Conservation (phyloP, 2,329 filamentous ascomycete genomes). For the Diaporthe caulivora region DNA sequence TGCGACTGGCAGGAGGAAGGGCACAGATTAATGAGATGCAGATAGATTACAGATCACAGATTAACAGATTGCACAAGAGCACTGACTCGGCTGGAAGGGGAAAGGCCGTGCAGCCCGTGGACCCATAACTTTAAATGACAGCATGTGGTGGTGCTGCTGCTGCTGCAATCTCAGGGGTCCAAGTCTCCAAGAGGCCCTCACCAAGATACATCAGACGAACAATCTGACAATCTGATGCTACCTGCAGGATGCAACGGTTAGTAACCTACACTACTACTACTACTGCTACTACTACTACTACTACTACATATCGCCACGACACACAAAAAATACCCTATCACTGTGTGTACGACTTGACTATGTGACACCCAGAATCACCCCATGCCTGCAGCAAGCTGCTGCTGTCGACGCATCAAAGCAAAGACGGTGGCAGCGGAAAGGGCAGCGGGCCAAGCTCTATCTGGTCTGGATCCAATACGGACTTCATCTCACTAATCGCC, state of each 20-base stretch:
- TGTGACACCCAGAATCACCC: neutral
- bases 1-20: constrained; percentile 5
- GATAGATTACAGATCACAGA: constrained; percentile 23
- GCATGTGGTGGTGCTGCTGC: neutral
- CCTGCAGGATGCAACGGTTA: neutral
- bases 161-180: constrained; percentile 29
- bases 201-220: constrained; percentile 24
- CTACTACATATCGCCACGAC: no score
- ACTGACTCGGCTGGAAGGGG: constrained; percentile 26
- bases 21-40: constrained; percentile 19
- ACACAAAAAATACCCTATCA: no score
- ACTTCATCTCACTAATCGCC: constrained; percentile 7
- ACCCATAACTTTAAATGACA: constrained; percentile 36
- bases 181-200: neutral
- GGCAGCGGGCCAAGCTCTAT: neutral
- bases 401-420: neutral
- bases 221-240: constrained; percentile 3
- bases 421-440: constrained; percentile 1
- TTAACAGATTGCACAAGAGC: constrained; percentile 27
- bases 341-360: neutral
- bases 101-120: constrained; percentile 15
- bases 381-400: neutral
- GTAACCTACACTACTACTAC: no score
- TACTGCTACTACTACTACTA: no score
- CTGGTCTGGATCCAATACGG: constrained; percentile 16